phyloP scores from a whole-genome alignment of 805 yeast genomes.

The Kazachstania africana region DNA sequence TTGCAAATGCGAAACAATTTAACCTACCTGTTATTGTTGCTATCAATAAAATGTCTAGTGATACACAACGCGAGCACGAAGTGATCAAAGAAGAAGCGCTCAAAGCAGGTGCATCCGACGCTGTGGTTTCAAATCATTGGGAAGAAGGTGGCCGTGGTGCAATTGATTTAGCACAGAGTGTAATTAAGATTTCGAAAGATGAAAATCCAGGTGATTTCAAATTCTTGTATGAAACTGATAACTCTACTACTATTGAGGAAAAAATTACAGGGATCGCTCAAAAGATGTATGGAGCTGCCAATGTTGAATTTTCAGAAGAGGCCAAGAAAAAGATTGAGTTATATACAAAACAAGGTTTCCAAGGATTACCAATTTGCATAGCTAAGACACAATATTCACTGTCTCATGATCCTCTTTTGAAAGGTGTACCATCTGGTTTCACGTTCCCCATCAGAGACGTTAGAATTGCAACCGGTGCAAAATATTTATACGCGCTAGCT shows the following conservation, averaged over 20 bases:
- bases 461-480: slow-evolving; percentile 92
- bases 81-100: slow-evolving; percentile 55
- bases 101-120: slow-evolving; percentile 70
- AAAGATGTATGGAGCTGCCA: slow-evolving; percentile 87
- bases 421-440: slow-evolving; percentile 93
- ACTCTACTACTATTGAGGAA: slow-evolving; percentile 53
- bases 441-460: slow-evolving; percentile 90
- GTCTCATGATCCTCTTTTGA: slow-evolving; percentile 85
- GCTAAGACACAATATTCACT: slow-evolving; percentile 96
- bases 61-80: slow-evolving; percentile 56
- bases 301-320: slow-evolving; percentile 67
- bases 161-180: slow-evolving; percentile 58
- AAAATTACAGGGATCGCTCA: slow-evolving; percentile 70
- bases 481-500: slow-evolving; percentile 90
- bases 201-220: slow-evolving; percentile 30
- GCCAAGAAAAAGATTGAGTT: slow-evolving; percentile 74
- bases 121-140: slow-evolving; percentile 78
- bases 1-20: slow-evolving; percentile 55
- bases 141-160: slow-evolving; percentile 81
- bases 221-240: slow-evolving; percentile 49
- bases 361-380: slow-evolving; percentile 84
- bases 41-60: slow-evolving; percentile 67
- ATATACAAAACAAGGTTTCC: slow-evolving; percentile 80
- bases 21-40: slow-evolving; percentile 78
- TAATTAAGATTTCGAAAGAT: slow-evolving; percentile 47